Base-by-base conservation (phyloP, 345 rosid species). In the Arabidopsis suecica region DNA sequence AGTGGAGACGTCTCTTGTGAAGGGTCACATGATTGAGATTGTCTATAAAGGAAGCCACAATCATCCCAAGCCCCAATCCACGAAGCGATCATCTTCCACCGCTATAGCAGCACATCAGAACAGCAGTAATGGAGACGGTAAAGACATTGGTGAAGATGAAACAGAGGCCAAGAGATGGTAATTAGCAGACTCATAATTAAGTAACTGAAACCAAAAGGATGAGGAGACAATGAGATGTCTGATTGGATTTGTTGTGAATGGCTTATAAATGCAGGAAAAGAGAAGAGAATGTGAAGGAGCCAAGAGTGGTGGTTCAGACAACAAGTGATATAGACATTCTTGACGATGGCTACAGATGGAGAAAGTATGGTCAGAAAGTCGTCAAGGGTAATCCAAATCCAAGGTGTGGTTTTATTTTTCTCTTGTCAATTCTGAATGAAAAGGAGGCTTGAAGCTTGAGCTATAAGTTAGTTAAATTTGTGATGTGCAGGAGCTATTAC, bases 371-470 rank as follows among this genome's bases (percentile, higher is more conserved):
- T 66, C 98, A 93, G 84, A 93, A 93, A 83, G 94, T 91, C 9
- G 98, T 93, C 34, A 93, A 91, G 55, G 98, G 98, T 9, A 93
- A 93, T 72, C 98, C 97, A 5, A 93, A 93, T 84, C 97, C 97
- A 33, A 86, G 93, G 98, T 93, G 38, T 60, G 25, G 22, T 34
- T 55, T 20, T 42, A 34, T 5, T 14, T 8, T 50, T 50, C 11
- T 54, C 22, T 54, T 32, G 16, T 62, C 51, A 22, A 20, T 53
- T 22, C 49, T 71, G 25, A 18, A 30, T 37, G 54, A 11, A 16
- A 16, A 8, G 23, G 22, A 67, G 59, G 11, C 22, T 61, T 47
- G 61, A 88, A 0, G 78, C 90, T 91, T 44, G 13, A 82, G 90
- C 90, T 84, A 75, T 12, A 32, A 30, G 34, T 41, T 56, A 30